Conservation (phyloP, 2,329 filamentous ascomycete genomes). For the Colletotrichum euphorbiae region DNA sequence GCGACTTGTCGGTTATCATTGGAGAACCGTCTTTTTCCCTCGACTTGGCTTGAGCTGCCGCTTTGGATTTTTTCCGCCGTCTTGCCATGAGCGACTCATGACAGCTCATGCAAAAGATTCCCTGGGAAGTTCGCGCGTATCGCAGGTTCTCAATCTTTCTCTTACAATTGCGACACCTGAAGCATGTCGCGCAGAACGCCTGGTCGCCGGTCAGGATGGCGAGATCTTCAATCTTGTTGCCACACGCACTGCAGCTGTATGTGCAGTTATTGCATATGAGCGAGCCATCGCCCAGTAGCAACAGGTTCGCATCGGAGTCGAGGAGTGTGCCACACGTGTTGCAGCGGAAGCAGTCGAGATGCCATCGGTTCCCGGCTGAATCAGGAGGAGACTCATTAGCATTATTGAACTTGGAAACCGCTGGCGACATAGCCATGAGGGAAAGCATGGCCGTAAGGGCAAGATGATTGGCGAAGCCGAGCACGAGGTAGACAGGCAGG, state of each 20-base stretch:
- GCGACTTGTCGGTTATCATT: conserved; percentile 87
- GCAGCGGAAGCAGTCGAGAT: conserved; percentile 98
- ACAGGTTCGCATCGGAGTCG: conserved; percentile 96
- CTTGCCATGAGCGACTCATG: conserved; percentile 97
- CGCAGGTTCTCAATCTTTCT: conserved; percentile 97
- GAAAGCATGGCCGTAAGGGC: conserved; percentile 25
- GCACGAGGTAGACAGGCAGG: not conserved
- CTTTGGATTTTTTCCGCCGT: conserved; percentile 86
- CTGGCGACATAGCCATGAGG: conserved; percentile 32
- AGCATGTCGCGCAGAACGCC: conserved; percentile 97
- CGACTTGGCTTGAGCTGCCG: conserved; percentile 69
- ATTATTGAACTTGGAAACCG: conserved; percentile 39
- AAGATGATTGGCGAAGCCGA: conserved; percentile 5
- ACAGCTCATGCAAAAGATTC: conserved; percentile 99
- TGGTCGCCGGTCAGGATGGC: conserved; percentile 98
- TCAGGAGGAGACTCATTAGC: conserved; percentile 45
- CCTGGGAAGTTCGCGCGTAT: conserved; percentile 97
- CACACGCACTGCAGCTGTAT: conserved; percentile 96
- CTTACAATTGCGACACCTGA: conserved; percentile 98
- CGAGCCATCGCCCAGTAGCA: conserved; percentile 96
- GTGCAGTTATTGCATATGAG: conserved; percentile 99
- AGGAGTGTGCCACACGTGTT: conserved; percentile 95
- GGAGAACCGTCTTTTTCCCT: conserved; percentile 73
- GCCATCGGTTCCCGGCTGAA: conserved; percentile 90
- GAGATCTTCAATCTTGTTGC: conserved; percentile 97